Conservation (phyloP, 192 early-diverging fungal genomes). For the Rhizophagus clarus region DNA sequence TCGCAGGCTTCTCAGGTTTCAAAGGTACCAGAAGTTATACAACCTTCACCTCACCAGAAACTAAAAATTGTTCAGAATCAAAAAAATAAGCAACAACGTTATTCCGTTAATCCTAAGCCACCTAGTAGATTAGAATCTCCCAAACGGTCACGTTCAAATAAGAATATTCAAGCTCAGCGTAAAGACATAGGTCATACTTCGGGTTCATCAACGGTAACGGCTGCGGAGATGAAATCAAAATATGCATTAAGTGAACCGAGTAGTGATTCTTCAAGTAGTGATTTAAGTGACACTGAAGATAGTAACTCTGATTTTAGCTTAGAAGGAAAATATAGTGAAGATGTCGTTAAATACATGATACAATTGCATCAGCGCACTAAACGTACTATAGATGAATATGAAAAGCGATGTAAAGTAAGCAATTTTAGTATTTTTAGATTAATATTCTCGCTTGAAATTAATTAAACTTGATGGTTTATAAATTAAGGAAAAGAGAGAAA, state of each 20-base stretch:
- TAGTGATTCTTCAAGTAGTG: constrained; percentile 26
- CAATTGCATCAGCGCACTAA: constrained; percentile 39
- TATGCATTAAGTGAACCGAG: neutral
- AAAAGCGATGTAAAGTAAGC: constrained; percentile 38
- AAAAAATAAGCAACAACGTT: neutral
- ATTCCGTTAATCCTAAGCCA: neutral
- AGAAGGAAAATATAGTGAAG: constrained; percentile 33
- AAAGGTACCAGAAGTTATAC: neutral
- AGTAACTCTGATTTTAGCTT: neutral
- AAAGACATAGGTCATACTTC: neutral
- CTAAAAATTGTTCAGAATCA: neutral
- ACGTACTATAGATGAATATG: constrained; percentile 42
- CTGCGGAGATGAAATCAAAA: neutral
- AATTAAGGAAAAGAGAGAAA: constrained; percentile 33
- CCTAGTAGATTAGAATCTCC: neutral
- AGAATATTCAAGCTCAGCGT: neutral
- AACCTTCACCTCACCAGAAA: neutral
- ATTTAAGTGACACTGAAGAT: neutral
- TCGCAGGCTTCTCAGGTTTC: neutral
- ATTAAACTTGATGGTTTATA: neutral
- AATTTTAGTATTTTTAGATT: too few species aligned
- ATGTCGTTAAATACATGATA: constrained; percentile 48
- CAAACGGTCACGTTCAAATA: neutral
- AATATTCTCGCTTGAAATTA: neutral
- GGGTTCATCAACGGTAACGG: neutral